Evolutionary conservation across 1,139 yeast genomes (phyloP).

Genomic region (Candida pseudocylindracea): DNA sequence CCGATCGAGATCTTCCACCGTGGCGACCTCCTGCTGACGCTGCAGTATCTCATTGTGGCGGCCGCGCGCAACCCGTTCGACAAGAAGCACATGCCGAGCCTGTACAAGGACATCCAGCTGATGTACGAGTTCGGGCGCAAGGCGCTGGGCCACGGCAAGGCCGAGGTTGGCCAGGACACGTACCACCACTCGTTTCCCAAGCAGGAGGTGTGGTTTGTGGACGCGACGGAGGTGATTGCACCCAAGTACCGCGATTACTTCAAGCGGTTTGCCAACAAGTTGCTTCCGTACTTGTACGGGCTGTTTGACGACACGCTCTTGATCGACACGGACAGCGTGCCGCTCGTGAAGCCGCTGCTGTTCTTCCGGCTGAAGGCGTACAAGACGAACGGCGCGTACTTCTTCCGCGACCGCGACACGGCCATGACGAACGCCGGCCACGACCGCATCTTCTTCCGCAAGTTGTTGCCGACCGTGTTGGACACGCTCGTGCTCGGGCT

Average conservation of each 20-base stretch:
- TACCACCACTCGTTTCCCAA: background rate
- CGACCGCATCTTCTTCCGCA: constrained; percentile 12
- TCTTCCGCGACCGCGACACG: constrained; percentile 21
- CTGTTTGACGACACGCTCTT: constrained; percentile 25
- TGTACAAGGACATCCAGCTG: no score
- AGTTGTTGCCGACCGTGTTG: constrained; percentile 15
- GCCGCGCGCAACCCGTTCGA: no score
- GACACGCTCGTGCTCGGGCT: constrained; percentile 13
- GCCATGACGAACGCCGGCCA: background rate
- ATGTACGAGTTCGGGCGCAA: no score
- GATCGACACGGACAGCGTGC: constrained; percentile 27
- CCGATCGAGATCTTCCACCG: constrained; percentile 35
- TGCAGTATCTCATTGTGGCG: no score
- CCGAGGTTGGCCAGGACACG: no score
- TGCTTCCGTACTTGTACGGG: constrained; percentile 24
- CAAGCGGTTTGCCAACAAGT: constrained; percentile 11
- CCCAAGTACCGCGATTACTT: constrained; percentile 2
- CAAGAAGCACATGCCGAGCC: no score
- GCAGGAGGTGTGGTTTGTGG: constrained; percentile 5
- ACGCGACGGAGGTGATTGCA: constrained; percentile 3
- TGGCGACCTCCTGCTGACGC: constrained; percentile 6
- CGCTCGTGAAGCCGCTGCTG: constrained; percentile 13
- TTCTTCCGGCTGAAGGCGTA: constrained; percentile 18
- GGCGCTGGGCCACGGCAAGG: no score
- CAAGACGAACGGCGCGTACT: constrained; percentile 15